Base-by-base conservation (phyloP, 176 grass and related monocot genomes). In the Carex parvula region DNA sequence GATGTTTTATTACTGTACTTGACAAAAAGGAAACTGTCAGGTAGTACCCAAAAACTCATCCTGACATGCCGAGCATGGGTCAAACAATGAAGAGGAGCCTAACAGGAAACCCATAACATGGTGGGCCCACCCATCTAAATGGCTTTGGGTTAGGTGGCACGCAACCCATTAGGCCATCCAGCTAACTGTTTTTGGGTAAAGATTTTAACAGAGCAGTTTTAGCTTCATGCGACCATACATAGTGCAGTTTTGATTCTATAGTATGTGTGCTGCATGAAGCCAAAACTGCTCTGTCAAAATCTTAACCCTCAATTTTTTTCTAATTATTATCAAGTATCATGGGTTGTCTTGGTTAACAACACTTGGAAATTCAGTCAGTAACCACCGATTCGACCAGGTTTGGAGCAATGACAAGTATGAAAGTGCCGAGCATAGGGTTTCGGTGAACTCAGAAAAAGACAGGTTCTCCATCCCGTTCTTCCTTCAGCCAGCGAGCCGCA, bases 361-460 rank as follows among this genome's bases (percentile, higher is more conserved):
- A 53, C 1, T 75, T 52, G 52, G 44, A 76, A 12, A 46, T 53
- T 76, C 21, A 74, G 10, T 74, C 39, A 16, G 1, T 30, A 55
- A 29, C 18, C 3, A 4, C 6, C 8, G 13, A 26, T n/a, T 10
- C 3, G 4, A 8, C 2, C 32, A 90, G 92, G 94, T 97, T 7
- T 97, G 95, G 94, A 97, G 95, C 95, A 94, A 97, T 42, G 92
- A 97, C 17, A 85, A 84, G 78, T 94, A 97, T 68, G 84, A 88
- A 86, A 97, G 95, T 46, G 92, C 80, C 6, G 95, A 97, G 89
- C 95, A 97, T 73, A 55, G 95, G 67, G 90, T 84, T 71, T 85
- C 84, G 3, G 89, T 91, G 48, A 94, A 94, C 82, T 75, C 86
- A 6, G 30, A 69, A 8, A 85, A 57, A 78, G 92, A 98, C 57